Evolutionary conservation across 179 eudicot genomes (phyloP).

Genomic region (Amaranthus tricolor): DNA sequence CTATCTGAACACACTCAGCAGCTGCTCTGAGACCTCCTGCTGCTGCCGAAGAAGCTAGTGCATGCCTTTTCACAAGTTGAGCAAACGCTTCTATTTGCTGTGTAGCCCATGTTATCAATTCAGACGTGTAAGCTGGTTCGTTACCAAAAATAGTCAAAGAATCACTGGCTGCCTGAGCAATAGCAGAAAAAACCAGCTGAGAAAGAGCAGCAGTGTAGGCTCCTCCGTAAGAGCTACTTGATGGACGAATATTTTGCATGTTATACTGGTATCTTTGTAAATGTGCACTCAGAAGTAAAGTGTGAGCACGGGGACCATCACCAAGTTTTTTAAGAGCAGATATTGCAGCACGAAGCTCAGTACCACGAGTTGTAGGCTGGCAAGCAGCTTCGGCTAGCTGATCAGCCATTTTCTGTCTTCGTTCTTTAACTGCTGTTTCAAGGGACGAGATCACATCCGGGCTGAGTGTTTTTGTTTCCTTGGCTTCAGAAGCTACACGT

Average conservation of each 20-base stretch:
- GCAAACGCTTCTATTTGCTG: constrained; percentile 89
- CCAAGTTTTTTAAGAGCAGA: constrained; percentile 91
- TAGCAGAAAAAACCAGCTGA: constrained; percentile 91
- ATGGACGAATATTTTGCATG: constrained; percentile 93
- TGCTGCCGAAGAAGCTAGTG: constrained; percentile 96
- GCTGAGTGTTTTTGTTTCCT: constrained; percentile 59
- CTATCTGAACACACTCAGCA: constrained; percentile 98
- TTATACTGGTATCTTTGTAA: constrained; percentile 79
- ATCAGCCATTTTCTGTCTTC: constrained; percentile 87
- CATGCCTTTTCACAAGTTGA: constrained; percentile 86
- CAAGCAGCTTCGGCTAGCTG: constrained; percentile 97
- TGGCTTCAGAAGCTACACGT: constrained; percentile 62
- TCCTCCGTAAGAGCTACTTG: constrained; percentile 98
- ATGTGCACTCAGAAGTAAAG: constrained; percentile 88
- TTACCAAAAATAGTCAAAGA: constrained; percentile 72
- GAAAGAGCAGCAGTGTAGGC: constrained; percentile 99
- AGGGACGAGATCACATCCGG: constrained; percentile 53
- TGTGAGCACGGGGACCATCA: constrained; percentile 95
- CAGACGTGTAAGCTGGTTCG: constrained; percentile 89
- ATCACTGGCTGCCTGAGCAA: constrained; percentile 92
- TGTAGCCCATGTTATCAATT: constrained; percentile 95
- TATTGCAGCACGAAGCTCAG: constrained; percentile 87
- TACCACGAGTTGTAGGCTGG: constrained; percentile 94
- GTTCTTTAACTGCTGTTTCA: constrained; percentile 58
- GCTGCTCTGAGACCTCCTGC: constrained; percentile 98